Evolutionary conservation across 2,329 filamentous ascomycete species (phyloP).

Genomic region (Penicillium italicum): DNA sequence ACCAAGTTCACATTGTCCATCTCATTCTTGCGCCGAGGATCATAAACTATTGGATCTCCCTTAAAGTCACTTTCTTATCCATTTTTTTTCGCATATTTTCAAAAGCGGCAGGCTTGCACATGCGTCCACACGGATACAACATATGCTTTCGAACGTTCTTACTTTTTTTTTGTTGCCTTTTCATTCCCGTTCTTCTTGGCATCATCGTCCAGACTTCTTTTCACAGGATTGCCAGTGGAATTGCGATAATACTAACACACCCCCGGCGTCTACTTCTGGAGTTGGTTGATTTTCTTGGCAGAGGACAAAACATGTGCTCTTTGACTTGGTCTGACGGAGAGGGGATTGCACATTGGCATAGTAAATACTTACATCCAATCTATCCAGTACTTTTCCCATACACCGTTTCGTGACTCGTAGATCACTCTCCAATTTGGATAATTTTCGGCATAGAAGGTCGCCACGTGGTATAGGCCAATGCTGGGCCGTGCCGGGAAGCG

Average conservation of each 20-base stretch:
- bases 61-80: neutral
- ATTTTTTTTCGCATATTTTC: conserved; percentile 2
- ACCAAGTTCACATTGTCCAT: conserved; percentile 13
- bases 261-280: conserved; percentile 6
- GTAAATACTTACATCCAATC: conserved; percentile 2
- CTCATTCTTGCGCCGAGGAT: neutral
- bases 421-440: neutral
- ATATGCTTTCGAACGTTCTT: neutral
- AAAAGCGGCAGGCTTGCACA: conserved; percentile 4
- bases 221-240: neutral
- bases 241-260: conserved; percentile 18
- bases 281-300: neutral
- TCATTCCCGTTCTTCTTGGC: neutral
- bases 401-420: neutral
- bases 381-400: neutral
- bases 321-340: neutral
- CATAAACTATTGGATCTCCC: neutral
- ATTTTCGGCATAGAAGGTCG: conserved; percentile 1
- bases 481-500: neutral
- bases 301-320: neutral
- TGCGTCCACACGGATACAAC: neutral
- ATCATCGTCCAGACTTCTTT: neutral
- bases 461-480: conserved; percentile 4
- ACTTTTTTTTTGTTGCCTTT: neutral
- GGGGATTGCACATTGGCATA: neutral